Base-by-base conservation (phyloP, 331 rosid species). In the Rosa hybrid region DNA sequence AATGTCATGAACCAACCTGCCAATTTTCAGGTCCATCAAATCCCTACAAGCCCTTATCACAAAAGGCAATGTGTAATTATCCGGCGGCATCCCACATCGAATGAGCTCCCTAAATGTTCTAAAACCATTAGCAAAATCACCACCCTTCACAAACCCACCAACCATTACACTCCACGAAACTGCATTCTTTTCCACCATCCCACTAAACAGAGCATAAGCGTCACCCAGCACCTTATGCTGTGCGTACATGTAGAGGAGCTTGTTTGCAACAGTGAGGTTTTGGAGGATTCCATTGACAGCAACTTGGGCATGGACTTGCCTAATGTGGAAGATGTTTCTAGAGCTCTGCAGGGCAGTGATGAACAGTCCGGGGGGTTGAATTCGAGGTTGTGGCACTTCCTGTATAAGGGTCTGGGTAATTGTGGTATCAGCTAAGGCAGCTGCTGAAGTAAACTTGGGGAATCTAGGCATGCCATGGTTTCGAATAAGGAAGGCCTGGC, bases 11-110 rank as follows among this genome's bases (percentile, higher is more conserved):
- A 94, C 71, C 54, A 83, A 56, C 23, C 80, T 85, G 16, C 92
- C 98, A 80, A 83, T 86, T 85, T 71, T 79, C 65, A 89, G 71
- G 68, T 90, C 89, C 84, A 41, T 77, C 68, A n/a, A 69, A 63
- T 90, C 94, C 70, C 91, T 90, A 74, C 89, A 91, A 72, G 81
- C 84, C 87, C 97, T 87, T 3, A 90, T 86, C 34, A 90, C 88
- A 20, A 80, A 77, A 17, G 97, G 95, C 87, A 88, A 82, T 17
- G 87, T 89, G 68, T 87, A 93, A 76, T 80, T 89, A 81, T 90
- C 91, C 41, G 87, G 90, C 39, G 78, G 59, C 13, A 83, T 72
- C 34, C 82, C 92, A 21, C 54, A 45, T 46, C 90, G 77, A 57
- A 91, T 63, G 80, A 89, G 82, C 85, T 89, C 92, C 89, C 90